Base-by-base conservation (phyloP, 2,329 filamentous ascomycete species). In the Colletotrichum sp. region DNA sequence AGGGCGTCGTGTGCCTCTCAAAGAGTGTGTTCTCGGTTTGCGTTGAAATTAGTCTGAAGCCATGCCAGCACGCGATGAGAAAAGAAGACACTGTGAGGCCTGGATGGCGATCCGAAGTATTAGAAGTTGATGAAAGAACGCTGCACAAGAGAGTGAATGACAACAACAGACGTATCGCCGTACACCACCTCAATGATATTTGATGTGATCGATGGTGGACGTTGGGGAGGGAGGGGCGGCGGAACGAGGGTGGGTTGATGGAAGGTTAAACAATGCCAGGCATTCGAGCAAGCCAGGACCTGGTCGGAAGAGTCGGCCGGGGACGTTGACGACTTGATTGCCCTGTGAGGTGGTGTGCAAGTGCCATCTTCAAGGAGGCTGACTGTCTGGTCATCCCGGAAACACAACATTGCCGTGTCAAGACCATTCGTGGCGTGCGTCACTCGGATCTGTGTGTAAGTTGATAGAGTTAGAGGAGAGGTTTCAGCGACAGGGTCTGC, bases 401-500 rank as follows among this genome's bases (percentile, higher is more conserved):
- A 52, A 38, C 43, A 68, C 26, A 57, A 30, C 57, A 30, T 38
- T 32, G 32, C 64, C 57, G 73, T 75, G 70, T 75, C 73, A 65
- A 68, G 64, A 36, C 48, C 32, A 16, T n/a, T 64, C 30, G 24
- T 68, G 73, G 73, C 57, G 28, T 65, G 70, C 74, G 70, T 65
- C 74, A 76, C 70, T 76, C 74, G 74, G 74, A 76, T 76, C 74
- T 76, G 74, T 76, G 74, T 74, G 70, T 58, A 73, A 64, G 74
- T 74, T 73, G 74, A 69, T 48, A 76, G 74, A 76, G 74, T 76
- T 73, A 74, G 74, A 76, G 58, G 65, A 73, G n/a, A 52, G 70
- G 74, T 76, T 76, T 76, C 74, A 76, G 71, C 65, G 65, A 48
- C 74, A 73, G 58, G 74, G 73, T 68, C 70, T 73, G 73, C 64